Evolutionary conservation across 1,139 yeast species (phyloP).

Genomic region (Geotrichum klebahnii): DNA sequence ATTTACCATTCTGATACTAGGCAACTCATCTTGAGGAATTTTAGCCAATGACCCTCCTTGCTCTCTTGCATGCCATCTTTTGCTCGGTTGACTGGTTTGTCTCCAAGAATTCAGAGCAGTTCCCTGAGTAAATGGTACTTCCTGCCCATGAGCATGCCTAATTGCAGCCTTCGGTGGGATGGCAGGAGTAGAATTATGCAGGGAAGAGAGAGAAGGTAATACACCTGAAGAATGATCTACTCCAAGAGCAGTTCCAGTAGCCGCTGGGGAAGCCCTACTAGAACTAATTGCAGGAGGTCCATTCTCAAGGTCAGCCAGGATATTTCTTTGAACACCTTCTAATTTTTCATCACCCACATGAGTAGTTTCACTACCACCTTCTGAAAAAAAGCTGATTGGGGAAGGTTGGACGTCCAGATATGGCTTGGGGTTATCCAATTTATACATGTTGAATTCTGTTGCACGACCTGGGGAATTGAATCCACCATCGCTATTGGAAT

Average conservation of each 20-base stretch:
- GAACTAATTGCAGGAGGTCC: not conserved
- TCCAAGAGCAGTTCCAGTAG: not conserved
- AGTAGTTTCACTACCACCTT: constrained; percentile 17
- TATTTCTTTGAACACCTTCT: constrained; percentile 5
- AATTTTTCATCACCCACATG: constrained; percentile 9
- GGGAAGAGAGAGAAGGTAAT: not conserved
- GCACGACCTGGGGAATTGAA: constrained; percentile 18
- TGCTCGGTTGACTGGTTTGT: constrained; percentile 44
- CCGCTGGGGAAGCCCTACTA: not conserved
- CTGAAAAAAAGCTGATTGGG: constrained; percentile 17
- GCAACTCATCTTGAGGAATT: constrained; percentile 77
- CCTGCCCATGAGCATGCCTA: not conserved
- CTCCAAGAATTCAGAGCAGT: constrained; percentile 69
- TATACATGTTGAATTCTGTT: constrained; percentile 19
- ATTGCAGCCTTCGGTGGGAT: not conserved
- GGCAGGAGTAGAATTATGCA: not conserved
- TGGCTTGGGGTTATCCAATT: constrained; percentile 18
- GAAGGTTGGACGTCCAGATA: constrained; percentile 2
- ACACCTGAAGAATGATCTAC: not conserved
- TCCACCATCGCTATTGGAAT: not conserved
- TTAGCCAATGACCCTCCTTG: constrained; percentile 75
- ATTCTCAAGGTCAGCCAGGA: constrained; percentile 3
- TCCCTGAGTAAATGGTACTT: constrained; percentile 23
- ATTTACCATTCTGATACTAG: constrained; percentile 68
- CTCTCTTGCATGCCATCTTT: constrained; percentile 49